A percentile compares a stretch with the other conserved stretches of the same genome.
These are phyloP conservation scores for Exsudoporus floridanus DNA, from an alignment of 1,284 basidiomycete species.

Conservation along the genomic window DNA sequence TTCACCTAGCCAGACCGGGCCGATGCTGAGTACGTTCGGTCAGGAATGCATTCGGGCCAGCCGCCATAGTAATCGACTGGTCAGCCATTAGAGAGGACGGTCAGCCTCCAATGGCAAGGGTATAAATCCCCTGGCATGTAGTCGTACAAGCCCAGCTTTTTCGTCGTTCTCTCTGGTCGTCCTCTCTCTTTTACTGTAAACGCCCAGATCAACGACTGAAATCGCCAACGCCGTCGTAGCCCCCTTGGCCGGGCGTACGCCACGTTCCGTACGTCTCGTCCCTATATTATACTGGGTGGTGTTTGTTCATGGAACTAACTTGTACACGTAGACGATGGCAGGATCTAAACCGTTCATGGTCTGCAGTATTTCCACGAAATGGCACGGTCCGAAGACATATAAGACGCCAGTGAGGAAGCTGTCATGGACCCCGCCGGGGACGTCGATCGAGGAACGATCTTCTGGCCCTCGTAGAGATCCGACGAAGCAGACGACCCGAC, in stretches of 20 bases:
- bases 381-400: constrained; percentile 1
- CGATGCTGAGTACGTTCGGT: neutral
- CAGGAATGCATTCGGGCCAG: constrained; percentile 6
- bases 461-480: neutral
- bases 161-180: neutral
- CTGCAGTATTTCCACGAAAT: neutral
- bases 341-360: constrained; percentile 12
- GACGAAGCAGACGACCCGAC: neutral
- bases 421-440: neutral
- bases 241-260: neutral
- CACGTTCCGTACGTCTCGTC: constrained; percentile 8
- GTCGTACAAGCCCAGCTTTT: neutral
- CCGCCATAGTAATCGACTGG: neutral
- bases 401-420: neutral
- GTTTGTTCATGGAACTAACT: neutral
- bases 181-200: neutral
- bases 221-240: neutral
- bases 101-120: constrained; percentile 6
- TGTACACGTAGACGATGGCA: neutral
- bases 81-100: neutral
- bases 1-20: no score
- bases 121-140: constrained; percentile 4
- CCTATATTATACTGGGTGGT: neutral
- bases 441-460: neutral
- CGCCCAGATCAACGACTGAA: neutral